phyloP scores from a whole-genome alignment of 768 basidiomycete genomes.

The Russula ochroleuca region DNA sequence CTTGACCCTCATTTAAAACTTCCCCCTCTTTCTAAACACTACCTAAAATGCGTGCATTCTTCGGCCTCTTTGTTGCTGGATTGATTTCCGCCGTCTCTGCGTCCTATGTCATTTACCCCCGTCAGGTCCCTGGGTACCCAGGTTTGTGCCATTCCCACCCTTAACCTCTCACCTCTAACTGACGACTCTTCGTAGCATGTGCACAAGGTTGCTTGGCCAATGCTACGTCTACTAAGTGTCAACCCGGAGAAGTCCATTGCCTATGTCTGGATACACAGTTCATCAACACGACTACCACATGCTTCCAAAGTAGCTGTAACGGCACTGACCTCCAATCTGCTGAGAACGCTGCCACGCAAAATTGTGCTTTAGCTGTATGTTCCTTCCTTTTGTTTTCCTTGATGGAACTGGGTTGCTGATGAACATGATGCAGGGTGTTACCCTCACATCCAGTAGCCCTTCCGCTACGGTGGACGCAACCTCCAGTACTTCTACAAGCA shows the following conservation, averaged over 20 bases:
- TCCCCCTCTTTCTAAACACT: constrained; percentile 14
- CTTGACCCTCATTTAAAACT: neutral
- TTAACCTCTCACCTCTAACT: neutral
- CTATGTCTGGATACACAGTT: constrained; percentile 51
- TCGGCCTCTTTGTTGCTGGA: constrained; percentile 38
- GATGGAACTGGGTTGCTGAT: neutral
- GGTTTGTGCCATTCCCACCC: neutral
- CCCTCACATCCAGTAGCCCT: constrained; percentile 11
- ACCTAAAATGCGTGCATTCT: constrained; percentile 51
- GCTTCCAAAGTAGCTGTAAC: constrained; percentile 47
- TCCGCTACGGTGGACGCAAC: neutral
- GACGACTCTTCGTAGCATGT: constrained; percentile 42
- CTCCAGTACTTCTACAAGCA: neutral
- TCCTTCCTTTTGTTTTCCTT: neutral
- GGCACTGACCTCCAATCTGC: constrained; percentile 46
- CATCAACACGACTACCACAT: constrained; percentile 43
- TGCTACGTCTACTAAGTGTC: constrained; percentile 46
- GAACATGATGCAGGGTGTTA: constrained; percentile 22
- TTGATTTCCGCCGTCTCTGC: constrained; percentile 37
- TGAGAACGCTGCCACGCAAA: constrained; percentile 37
- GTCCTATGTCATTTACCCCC: constrained; percentile 25
- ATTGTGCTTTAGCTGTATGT: constrained; percentile 50
- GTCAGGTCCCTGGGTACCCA: constrained; percentile 16
- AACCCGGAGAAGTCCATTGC: constrained; percentile 49
- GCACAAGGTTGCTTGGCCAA: constrained; percentile 44